Percentiles rank a stretch among this genome's conserved stretches.
Evolutionary conservation across 768 basidiomycete species (phyloP).

Genomic region (Pisolithus microcarpus): DNA sequence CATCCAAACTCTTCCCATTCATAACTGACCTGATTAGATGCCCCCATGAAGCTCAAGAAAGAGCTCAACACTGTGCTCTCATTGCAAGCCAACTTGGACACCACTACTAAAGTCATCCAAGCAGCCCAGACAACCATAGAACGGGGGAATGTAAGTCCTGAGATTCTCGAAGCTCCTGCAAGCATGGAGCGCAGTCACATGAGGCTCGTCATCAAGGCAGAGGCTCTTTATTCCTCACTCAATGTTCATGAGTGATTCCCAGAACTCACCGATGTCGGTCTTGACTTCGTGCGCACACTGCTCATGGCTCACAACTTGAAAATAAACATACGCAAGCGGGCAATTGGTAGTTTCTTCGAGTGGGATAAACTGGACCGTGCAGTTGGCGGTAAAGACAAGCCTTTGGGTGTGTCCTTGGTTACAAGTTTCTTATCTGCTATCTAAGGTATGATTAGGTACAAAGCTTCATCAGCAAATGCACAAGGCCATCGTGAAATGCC

Average conservation of each 20-base stretch:
- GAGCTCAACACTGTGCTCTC: too few species aligned
- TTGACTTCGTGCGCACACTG: slow-evolving; percentile 26
- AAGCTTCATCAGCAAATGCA: too few species aligned
- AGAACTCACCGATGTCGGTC: slow-evolving; percentile 23
- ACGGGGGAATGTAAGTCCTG: background rate
- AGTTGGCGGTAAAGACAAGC: slow-evolving; percentile 18
- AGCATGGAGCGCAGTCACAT: slow-evolving; percentile 16
- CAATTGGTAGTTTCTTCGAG: slow-evolving; percentile 30
- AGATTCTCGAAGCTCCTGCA: slow-evolving; percentile 10
- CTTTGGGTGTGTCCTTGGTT: slow-evolving; percentile 4
- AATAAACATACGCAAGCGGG: slow-evolving; percentile 29
- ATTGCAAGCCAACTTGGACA: slow-evolving; percentile 25
- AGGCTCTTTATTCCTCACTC: slow-evolving; percentile 28
- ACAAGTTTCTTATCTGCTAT: too few species aligned
- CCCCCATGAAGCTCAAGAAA: too few species aligned
- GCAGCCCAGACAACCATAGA: slow-evolving; percentile 6
- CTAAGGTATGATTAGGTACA: too few species aligned
- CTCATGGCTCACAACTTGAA: slow-evolving; percentile 33
- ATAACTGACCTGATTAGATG: too few species aligned
- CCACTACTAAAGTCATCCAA: slow-evolving; percentile 17
- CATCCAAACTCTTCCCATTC: background rate
- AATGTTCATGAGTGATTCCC: slow-evolving; percentile 29
- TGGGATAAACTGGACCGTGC: slow-evolving; percentile 32
- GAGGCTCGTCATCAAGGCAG: slow-evolving; percentile 17
- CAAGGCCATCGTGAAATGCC: too few species aligned